Conservation (phyloP, 257 asterid genomes). For the Capsicum chinense region DNA sequence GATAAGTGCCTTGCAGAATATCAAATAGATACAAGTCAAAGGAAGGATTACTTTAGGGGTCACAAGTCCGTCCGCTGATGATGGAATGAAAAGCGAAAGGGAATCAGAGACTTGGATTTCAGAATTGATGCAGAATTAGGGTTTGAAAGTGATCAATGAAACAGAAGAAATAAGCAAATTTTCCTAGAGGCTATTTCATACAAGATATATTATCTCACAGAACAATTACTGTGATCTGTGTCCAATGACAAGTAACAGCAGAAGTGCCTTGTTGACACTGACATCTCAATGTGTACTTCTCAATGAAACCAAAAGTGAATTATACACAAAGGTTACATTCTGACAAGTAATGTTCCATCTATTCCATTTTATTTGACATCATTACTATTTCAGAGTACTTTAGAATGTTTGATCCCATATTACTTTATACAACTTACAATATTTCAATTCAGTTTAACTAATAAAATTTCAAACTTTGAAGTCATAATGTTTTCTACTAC, state of each 20-base stretch:
- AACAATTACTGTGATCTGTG: not conserved
- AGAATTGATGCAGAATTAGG: not conserved
- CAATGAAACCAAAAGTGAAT: not conserved
- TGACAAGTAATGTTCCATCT: not conserved
- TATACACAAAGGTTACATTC: not conserved
- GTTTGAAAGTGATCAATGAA: not conserved
- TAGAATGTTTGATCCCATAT: not conserved
- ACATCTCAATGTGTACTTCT: not conserved
- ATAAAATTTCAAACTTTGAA: not conserved
- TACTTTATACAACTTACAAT: not conserved
- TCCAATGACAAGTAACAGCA: not conserved
- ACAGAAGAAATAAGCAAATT: not conserved
- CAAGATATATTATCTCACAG: not conserved
- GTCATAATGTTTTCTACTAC: not conserved
- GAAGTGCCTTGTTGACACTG: not conserved
- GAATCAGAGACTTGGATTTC: not conserved
- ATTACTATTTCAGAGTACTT: not conserved
- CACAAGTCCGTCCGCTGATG: not conserved
- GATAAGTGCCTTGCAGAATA: constrained; percentile 16
- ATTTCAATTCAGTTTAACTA: not conserved
- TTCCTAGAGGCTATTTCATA: not conserved
- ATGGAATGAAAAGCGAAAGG: not conserved
- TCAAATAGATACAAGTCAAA: not conserved
- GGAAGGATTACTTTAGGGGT: not conserved
- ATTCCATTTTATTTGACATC: not conserved